phyloP scores from a whole-genome alignment of 495 filamentous ascomycete species.

The Apodospora peruviana region DNA sequence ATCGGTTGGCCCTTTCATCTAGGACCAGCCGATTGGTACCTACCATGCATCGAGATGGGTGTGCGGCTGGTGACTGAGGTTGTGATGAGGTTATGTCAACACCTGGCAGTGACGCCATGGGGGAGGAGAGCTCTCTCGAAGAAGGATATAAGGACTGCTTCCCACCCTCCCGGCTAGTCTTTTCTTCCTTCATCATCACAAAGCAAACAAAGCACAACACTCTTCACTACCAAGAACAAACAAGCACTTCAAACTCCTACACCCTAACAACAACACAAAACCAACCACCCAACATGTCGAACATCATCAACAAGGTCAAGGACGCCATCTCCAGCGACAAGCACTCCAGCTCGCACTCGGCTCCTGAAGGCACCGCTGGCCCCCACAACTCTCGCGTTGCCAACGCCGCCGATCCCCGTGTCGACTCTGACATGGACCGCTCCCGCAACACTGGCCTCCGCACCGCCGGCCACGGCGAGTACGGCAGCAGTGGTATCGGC shows the following conservation, averaged over 20 bases:
- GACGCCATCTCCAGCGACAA: constrained; percentile 52
- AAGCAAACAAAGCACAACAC: constrained; percentile 4
- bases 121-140: too few relatives aligned
- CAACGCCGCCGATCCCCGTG: constrained; percentile 46
- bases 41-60: too few relatives aligned
- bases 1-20: too few relatives aligned
- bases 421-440: constrained; percentile 39
- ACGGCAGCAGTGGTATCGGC: constrained; percentile 14
- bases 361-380: constrained; percentile 38
- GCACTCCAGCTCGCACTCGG: constrained; percentile 11
- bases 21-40: background rate
- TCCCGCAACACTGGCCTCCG: constrained; percentile 25
- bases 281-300: constrained; percentile 52
- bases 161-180: background rate
- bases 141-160: background rate
- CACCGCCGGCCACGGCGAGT: constrained; percentile 21
- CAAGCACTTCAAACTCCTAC: constrained; percentile 3
- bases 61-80: too few relatives aligned
- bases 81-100: background rate
- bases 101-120: too few relatives aligned
- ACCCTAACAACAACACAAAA: constrained; percentile 3
- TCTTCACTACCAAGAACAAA: constrained; percentile 6
- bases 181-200: background rate
- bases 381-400: constrained; percentile 25
- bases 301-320: constrained; percentile 69